Evolutionary conservation across 208 protist species (phyloP), one percentile per base, ranked within the genome.

Genomic region (Phytomonas sp.): DNA sequence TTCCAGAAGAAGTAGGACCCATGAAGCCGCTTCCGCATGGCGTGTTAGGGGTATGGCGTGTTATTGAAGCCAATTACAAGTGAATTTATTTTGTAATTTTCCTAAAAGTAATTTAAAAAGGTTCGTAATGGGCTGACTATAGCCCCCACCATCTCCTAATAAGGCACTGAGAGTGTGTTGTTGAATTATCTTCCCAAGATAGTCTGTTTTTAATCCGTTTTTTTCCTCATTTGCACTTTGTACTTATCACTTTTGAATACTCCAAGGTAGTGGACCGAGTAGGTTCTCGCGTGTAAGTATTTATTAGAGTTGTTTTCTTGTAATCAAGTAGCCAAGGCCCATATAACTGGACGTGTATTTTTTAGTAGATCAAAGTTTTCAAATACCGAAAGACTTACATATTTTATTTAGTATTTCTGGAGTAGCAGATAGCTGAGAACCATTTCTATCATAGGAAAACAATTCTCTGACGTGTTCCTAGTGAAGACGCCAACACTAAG

Each of bases 1-100:
- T 93, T 79, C 78, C 80, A 83, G 76, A 88, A 83, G 74, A 79
- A 80, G 74, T 79, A 75, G 67, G 63, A 56, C 30, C 26, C 40
- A 43, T 29, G 37, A 40, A 36, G 56, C 31, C 2, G 23, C 15
- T 9, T 46, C 2, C 6, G 46, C 32, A n/a, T 31, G 31, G 60
- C 15, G 5, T 34, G 8, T 30, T 30, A 40, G 15, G 13, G 15
- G 7, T 9, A 20, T 23, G 15, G 40, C 0, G 15, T 9, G 40
- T 9, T 20, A 17, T 46, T 46, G 40, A 46, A 46, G 40, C 15
- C 40, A 46, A 46, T 34, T 34, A 46, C 40, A 46, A 46, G 51
- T 40, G 56, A 59, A 32, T 34, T 63, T 26, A 46, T 20, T 63
- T 53, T 31, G 0, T 62, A 61, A 61, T 51, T 34, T 68, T 74